A percentile compares a stretch with the other conserved stretches of the same genome.
Evolutionary conservation across 1,139 yeast species (phyloP).

Genomic region (Trichomonascaceae sp.): DNA sequence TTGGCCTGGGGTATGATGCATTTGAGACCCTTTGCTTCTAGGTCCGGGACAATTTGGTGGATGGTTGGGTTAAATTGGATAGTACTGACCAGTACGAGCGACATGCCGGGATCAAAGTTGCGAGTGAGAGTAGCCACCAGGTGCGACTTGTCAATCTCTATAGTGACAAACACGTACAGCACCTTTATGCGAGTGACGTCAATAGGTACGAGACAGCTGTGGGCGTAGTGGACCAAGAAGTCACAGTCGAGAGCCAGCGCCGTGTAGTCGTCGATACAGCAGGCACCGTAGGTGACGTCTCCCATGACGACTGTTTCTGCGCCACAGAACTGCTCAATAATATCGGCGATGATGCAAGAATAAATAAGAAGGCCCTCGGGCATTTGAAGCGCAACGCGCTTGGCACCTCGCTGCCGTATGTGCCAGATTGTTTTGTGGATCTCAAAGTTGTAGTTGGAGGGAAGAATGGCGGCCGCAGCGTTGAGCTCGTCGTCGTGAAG

Average conservation of each 20-base stretch:
- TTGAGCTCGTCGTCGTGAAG: constrained; percentile 66
- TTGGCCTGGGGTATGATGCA: constrained; percentile 79
- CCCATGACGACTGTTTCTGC: constrained; percentile 95
- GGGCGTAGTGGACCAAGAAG: constrained; percentile 92
- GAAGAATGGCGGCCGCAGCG: constrained; percentile 66
- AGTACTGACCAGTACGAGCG: constrained; percentile 78
- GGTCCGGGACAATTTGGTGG: constrained; percentile 57
- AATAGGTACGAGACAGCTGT: constrained; percentile 90
- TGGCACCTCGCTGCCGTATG: constrained; percentile 58
- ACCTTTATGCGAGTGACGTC: constrained; percentile 86
- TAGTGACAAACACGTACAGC: constrained; percentile 88
- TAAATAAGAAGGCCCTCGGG: constrained; percentile 92
- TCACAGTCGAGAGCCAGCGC: constrained; percentile 91
- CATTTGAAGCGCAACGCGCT: constrained; percentile 84
- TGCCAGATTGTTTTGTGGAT: constrained; percentile 95
- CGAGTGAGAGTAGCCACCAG: constrained; percentile 59
- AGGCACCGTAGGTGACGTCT: constrained; percentile 96
- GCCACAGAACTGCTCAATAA: constrained; percentile 76
- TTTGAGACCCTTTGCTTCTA: constrained; percentile 21
- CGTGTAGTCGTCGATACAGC: constrained; percentile 94
- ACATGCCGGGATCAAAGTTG: constrained; percentile 52
- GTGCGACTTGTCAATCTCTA: constrained; percentile 74
- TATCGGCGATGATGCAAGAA: constrained; percentile 77
- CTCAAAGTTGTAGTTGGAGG: constrained; percentile 88
- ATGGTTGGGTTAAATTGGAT: constrained; percentile 94